Base-by-base conservation (phyloP, 169 alveolate genomes). In the Plasmodium chabaudi region DNA sequence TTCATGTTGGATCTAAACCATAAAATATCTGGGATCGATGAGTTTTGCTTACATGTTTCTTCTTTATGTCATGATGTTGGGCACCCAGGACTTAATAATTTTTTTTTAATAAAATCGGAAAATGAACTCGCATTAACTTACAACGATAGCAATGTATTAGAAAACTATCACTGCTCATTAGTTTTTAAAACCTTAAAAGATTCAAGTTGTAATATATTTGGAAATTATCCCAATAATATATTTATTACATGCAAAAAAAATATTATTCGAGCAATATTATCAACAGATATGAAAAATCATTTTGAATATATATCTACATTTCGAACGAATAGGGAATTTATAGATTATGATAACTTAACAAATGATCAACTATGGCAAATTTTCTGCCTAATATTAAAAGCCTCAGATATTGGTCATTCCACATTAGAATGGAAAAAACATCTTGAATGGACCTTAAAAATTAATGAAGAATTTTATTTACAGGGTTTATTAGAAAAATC, bases 271-370 rank as follows among this genome's bases (percentile, higher is more conserved):
- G 93, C 97, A 84, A 96, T 97, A 44, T 92, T 97, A 27, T 97
- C 98, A 19, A 97, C 99, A 15, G 99, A 97, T 75, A 97, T 97
- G 99, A 92, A 92, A 77, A 92, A 95, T 63, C 99, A 97, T 93
- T 97, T 97, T 73, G 98, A 96, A 59, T 92, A 93, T 68, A 92
- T 97, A 55, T 93, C 97, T 64, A 88, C 91, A 44, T 97, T 96
- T 91, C 87, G 97, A 69, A 88, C 93, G 60, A 67, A 93, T 19
- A 89, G 65, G 23, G 88, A 77, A 19, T 77, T 77, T 64, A 77
- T 77, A 53, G 94, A 93, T 39, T 93, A 72, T 72, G 77, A 79
- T n/a, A 64, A 84, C 39, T 65, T 87, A 17, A 87, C 92, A 53
- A 87, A 87, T n/a, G 97, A 96, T 44, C 98, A 97, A 87, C 88